Conservation (phyloP, 345 rosid genomes). For the Lumnitzera racemosa region DNA sequence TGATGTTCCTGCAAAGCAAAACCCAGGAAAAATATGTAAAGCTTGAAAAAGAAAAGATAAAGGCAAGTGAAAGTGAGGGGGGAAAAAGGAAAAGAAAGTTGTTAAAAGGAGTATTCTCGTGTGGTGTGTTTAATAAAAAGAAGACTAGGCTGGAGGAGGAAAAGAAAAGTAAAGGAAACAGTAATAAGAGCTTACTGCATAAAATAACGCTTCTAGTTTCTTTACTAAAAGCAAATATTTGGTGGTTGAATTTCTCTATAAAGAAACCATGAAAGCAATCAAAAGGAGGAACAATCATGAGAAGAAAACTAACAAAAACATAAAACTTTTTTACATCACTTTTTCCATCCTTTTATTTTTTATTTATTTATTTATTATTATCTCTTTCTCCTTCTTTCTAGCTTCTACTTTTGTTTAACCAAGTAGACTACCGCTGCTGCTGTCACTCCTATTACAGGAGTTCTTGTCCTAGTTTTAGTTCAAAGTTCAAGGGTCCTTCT, state of each 20-base stretch:
- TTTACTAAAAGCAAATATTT: slow-evolving; percentile 13
- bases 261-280: slow-evolving; percentile 13
- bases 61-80: slow-evolving; percentile 11
- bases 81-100: slow-evolving; percentile 14
- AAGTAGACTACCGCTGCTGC: too few relatives aligned
- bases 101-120: slow-evolving; percentile 32
- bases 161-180: slow-evolving; percentile 6
- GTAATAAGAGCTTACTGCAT: background rate
- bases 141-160: slow-evolving; percentile 12
- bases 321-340: too few relatives aligned
- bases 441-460: too few relatives aligned
- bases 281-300: slow-evolving; percentile 4
- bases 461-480: too few relatives aligned
- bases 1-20: slow-evolving; percentile 37
- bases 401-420: too few relatives aligned
- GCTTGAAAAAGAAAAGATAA: slow-evolving; percentile 1
- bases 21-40: slow-evolving; percentile 10
- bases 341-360: too few relatives aligned
- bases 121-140: slow-evolving; percentile 28
- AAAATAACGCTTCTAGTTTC: slow-evolving; percentile 8
- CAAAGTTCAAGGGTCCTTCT: background rate
- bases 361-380: too few relatives aligned
- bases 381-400: too few relatives aligned
- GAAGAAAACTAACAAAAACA: background rate
- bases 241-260: slow-evolving; percentile 34